phyloP scores from a whole-genome alignment of 495 filamentous ascomycete species.

The Penicillium verhagenii region DNA sequence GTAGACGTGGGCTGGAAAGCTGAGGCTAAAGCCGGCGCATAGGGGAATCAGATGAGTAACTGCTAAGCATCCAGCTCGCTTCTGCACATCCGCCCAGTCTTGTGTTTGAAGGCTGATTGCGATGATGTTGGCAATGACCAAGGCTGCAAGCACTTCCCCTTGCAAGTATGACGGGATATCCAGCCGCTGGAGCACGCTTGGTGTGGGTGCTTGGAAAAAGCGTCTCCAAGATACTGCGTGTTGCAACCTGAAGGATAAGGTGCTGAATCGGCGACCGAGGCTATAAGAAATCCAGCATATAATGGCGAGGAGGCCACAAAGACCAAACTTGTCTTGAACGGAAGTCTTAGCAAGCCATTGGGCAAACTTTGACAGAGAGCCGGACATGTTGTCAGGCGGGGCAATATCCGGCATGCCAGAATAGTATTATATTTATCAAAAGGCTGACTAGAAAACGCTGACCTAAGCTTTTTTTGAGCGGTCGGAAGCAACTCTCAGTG shows the following conservation, averaged over 20 bases:
- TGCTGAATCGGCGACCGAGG: neutral
- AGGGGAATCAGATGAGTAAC: slow-evolving; percentile 5
- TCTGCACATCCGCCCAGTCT: slow-evolving; percentile 6
- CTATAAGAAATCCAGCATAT: neutral
- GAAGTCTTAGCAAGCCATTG: neutral
- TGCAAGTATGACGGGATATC: slow-evolving; percentile 7
- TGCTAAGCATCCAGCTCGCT: slow-evolving; percentile 2
- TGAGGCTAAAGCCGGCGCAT: slow-evolving; percentile 5
- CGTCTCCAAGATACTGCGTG: neutral
- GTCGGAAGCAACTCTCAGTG: too few relatives aligned
- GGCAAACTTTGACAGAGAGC: neutral
- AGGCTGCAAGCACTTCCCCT: neutral
- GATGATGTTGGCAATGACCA: slow-evolving; percentile 1
- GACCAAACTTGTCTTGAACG: neutral
- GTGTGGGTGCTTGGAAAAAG: neutral
- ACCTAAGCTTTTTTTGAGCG: too few relatives aligned
- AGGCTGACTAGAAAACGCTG: too few relatives aligned
- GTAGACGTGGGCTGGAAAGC: slow-evolving; percentile 1
- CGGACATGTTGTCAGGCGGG: too few relatives aligned
- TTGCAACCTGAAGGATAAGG: neutral
- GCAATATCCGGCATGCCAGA: too few relatives aligned
- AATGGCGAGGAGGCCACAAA: neutral
- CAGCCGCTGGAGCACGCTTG: neutral
- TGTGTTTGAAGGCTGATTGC: neutral
- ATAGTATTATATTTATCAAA: too few relatives aligned